Conservation (phyloP, 83 land plant species). For the Diphasiastrum complanatum region DNA sequence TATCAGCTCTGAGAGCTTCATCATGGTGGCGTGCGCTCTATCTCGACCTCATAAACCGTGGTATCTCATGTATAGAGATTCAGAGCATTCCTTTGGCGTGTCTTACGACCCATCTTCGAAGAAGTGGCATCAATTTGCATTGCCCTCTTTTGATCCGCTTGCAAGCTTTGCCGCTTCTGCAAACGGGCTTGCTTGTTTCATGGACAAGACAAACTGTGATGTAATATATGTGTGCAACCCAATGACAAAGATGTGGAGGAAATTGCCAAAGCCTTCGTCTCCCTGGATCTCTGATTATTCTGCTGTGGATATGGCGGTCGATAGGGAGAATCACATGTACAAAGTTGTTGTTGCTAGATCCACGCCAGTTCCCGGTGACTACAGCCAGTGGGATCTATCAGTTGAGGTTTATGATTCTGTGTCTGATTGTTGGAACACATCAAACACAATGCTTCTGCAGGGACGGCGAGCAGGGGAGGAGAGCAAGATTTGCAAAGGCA, state of each 20-base stretch:
- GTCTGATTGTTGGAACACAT: conserved; percentile 38
- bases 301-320: conserved; percentile 52
- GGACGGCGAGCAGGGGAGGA: conserved; percentile 87
- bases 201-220: conserved; percentile 52
- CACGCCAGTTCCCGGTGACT: conserved; percentile 63
- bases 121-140: conserved; percentile 63
- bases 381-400: conserved; percentile 55
- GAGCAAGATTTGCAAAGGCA: conserved; percentile 66
- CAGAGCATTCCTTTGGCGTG: conserved; percentile 46
- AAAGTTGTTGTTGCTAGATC: conserved; percentile 52
- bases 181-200: conserved; percentile 65
- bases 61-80: conserved; percentile 76
- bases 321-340: conserved; percentile 37
- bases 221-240: conserved; percentile 62
- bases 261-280: conserved; percentile 43
- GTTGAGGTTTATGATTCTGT: conserved; percentile 62
- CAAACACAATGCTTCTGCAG: conserved; percentile 40
- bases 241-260: conserved; percentile 39
- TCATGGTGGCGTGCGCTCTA: conserved; percentile 36
- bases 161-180: conserved; percentile 65
- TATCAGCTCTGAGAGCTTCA: conserved; percentile 41
- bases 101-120: conserved; percentile 54
- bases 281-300: conserved; percentile 51
- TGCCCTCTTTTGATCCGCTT: conserved; percentile 49
- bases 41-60: conserved; percentile 52